Evolutionary conservation across 345 rosid species (phyloP).

Genomic region (Euclidium syriacum): DNA sequence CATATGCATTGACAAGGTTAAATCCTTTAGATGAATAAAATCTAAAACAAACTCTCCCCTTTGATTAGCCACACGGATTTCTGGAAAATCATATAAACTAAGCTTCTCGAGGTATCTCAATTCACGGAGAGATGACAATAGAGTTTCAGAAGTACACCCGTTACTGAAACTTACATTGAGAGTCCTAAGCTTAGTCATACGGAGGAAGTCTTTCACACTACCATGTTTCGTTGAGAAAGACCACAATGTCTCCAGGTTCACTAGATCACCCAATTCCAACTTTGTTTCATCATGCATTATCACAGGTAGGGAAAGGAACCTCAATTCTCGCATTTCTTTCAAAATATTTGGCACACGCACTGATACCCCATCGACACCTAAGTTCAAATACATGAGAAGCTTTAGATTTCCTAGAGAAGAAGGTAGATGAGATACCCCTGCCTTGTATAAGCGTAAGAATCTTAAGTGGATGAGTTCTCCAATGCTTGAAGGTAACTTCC

Average conservation of each 20-base stretch:
- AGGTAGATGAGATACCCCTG: not conserved
- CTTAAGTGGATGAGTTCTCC: constrained; percentile 30
- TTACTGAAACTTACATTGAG: not conserved
- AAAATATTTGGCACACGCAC: not conserved
- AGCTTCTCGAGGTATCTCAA: too few relatives aligned
- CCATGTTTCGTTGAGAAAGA: not conserved
- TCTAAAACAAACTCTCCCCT: too few relatives aligned
- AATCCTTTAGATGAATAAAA: not conserved
- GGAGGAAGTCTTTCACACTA: not conserved
- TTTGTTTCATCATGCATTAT: too few relatives aligned
- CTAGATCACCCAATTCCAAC: too few relatives aligned
- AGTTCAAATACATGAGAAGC: not conserved
- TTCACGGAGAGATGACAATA: not conserved
- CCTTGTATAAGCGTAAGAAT: not conserved
- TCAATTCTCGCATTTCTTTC: not conserved
- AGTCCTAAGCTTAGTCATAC: not conserved
- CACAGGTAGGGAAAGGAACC: not conserved
- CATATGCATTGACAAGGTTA: not conserved
- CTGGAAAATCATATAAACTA: not conserved
- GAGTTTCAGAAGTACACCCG: not conserved
- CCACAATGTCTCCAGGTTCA: not conserved
- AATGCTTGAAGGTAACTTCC: constrained; percentile 15
- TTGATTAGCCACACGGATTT: not conserved
- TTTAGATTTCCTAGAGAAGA: not conserved
- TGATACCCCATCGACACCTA: not conserved